These are phyloP conservation scores for Termitomyces sp. DNA, from an alignment of 768 basidiomycete species.

Conservation along the genomic window DNA sequence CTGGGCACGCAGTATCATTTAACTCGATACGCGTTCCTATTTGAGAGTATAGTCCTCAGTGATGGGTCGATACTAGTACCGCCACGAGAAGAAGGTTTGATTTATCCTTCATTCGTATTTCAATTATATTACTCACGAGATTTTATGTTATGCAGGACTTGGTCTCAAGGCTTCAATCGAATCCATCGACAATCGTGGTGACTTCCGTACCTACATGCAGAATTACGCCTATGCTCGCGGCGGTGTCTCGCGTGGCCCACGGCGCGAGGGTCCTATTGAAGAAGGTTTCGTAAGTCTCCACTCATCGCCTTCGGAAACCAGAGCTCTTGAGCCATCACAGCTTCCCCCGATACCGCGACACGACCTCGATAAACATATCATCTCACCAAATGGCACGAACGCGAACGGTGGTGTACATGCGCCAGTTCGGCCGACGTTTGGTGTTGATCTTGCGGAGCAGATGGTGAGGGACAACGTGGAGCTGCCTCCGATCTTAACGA, in stretches of 20 bases:
- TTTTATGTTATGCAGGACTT: conserved; percentile 29
- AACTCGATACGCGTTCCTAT: conserved; percentile 90
- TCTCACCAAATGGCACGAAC: conserved; percentile 25
- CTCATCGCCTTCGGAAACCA: conserved; percentile 1
- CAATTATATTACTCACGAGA: background rate
- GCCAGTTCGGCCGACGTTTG: conserved; percentile 71
- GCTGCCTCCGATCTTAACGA: conserved; percentile 81
- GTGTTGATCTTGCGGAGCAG: conserved; percentile 88
- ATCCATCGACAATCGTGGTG: conserved; percentile 88
- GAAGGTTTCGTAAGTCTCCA: conserved; percentile 87
- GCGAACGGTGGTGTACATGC: conserved; percentile 48
- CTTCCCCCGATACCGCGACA: conserved; percentile 59
- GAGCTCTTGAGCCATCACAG: conserved; percentile 29
- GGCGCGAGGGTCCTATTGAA: conserved; percentile 84
- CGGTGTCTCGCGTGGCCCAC: conserved; percentile 61
- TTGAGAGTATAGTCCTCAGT: conserved; percentile 84
- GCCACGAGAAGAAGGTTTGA: conserved; percentile 65
- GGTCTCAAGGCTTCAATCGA: conserved; percentile 88
- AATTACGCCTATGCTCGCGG: conserved; percentile 93
- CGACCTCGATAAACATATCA: conserved; percentile 16
- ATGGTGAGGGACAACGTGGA: conserved; percentile 90
- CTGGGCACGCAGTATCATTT: conserved; percentile 98
- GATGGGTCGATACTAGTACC: conserved; percentile 85
- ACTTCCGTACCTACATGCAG: conserved; percentile 97
- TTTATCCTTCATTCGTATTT: background rate